Conservation (phyloP, 495 filamentous ascomycete species). For the Penicillium psychrofluorescens region DNA sequence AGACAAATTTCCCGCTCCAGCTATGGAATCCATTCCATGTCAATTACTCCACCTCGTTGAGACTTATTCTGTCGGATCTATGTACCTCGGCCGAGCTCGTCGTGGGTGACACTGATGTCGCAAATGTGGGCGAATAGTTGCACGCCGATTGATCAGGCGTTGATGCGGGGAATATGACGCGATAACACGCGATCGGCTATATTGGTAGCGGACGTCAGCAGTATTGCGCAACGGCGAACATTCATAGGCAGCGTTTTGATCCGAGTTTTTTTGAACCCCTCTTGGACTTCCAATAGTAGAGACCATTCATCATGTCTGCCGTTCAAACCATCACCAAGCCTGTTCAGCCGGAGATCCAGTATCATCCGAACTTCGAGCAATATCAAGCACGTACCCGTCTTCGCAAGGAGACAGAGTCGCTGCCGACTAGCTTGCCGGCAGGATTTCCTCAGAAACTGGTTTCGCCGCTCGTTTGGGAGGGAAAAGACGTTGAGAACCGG, state of each 20-base stretch:
- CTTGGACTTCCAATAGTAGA: not conserved
- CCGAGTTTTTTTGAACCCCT: not conserved
- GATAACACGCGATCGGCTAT: slow-evolving; percentile 1
- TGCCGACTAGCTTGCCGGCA: slow-evolving; percentile 36
- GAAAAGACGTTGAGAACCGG: slow-evolving; percentile 37
- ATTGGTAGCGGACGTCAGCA: not conserved
- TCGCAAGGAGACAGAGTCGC: slow-evolving; percentile 34
- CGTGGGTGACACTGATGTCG: slow-evolving; percentile 12
- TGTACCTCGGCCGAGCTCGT: slow-evolving; percentile 1
- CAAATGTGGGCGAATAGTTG: slow-evolving; percentile 1
- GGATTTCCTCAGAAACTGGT: slow-evolving; percentile 44
- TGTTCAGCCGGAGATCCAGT: slow-evolving; percentile 46
- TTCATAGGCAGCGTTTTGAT: too few species aligned
- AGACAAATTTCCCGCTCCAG: too few species aligned
- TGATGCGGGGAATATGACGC: slow-evolving; percentile 3
- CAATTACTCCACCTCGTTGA: too few species aligned
- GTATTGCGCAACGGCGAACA: not conserved
- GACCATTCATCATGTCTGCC: slow-evolving; percentile 14
- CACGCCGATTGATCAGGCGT: slow-evolving; percentile 1
- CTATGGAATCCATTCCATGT: too few species aligned
- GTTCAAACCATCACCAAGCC: slow-evolving; percentile 20
- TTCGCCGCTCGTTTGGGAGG: slow-evolving; percentile 53
- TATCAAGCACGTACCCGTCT: slow-evolving; percentile 43
- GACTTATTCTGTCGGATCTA: not conserved
- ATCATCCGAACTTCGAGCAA: slow-evolving; percentile 48